phyloP scores from a whole-genome alignment of 768 basidiomycete species.

The Grammothele lineata region DNA sequence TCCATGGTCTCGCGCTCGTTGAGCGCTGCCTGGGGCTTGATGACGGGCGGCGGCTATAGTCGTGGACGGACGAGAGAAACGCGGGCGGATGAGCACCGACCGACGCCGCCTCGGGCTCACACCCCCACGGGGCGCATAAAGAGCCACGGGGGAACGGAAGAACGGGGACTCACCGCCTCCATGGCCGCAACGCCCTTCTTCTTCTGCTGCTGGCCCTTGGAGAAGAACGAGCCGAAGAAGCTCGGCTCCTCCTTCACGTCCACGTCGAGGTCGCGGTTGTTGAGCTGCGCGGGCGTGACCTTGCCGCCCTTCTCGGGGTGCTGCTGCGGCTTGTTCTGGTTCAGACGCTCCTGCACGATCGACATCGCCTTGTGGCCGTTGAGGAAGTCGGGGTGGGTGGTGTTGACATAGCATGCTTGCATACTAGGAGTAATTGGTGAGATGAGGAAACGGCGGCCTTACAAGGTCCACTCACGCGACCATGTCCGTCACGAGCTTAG shows the following conservation, averaged over 20 bases:
- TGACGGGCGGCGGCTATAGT: slow-evolving; percentile 72
- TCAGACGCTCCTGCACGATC: slow-evolving; percentile 78
- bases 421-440: no score
- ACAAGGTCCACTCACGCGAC: slow-evolving; percentile 65
- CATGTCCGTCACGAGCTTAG: slow-evolving; percentile 90
- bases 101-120: no score
- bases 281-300: slow-evolving; percentile 57
- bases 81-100: not conserved
- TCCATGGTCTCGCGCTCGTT: slow-evolving; percentile 97
- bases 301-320: slow-evolving; percentile 70
- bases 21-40: slow-evolving; percentile 86
- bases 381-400: slow-evolving; percentile 98
- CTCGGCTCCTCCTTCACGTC: slow-evolving; percentile 83
- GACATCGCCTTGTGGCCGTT: slow-evolving; percentile 96
- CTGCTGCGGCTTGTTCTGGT: slow-evolving; percentile 71
- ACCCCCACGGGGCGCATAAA: no score
- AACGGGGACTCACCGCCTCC: slow-evolving; percentile 45
- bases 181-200: slow-evolving; percentile 54
- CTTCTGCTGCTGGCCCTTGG: slow-evolving; percentile 57
- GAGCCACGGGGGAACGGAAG: not conserved
- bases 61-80: slow-evolving; percentile 13
- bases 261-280: slow-evolving; percentile 92
- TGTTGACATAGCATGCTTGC: slow-evolving; percentile 99
- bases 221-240: slow-evolving; percentile 96
- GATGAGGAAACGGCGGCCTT: no score